Conservation (phyloP, 306 rosid genomes). For the Cucumis cinereus region DNA sequence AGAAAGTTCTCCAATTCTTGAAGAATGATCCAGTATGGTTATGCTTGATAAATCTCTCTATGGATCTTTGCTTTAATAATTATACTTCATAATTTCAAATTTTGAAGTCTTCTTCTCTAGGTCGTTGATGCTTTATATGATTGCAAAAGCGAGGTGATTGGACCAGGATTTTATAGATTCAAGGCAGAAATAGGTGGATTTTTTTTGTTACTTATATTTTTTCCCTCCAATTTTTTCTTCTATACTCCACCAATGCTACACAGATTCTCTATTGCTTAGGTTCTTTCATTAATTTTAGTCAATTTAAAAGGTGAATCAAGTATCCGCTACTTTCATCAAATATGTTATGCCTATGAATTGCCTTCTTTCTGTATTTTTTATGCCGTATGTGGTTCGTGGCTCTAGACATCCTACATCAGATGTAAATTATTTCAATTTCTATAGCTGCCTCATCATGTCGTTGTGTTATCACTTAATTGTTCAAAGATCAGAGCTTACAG, state of each 20-base stretch:
- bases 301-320: not conserved
- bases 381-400: not conserved
- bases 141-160: conserved; percentile 99
- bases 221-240: not conserved
- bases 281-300: not conserved
- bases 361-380: not conserved
- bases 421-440: not conserved
- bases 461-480: conserved; percentile 2
- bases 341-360: not conserved
- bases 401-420: not conserved
- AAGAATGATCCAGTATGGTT: conserved; percentile 76
- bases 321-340: not conserved
- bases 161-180: conserved; percentile 95
- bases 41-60: conserved; percentile 5
- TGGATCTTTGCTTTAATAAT: not conserved
- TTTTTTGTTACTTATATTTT: not conserved
- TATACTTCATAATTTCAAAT: conserved; percentile 6
- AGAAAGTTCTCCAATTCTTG: conserved; percentile 81
- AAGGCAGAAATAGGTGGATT: conserved; percentile 91
- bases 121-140: conserved; percentile 92
- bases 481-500: not conserved
- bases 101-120: conserved; percentile 22
- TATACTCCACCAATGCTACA: not conserved
- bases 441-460: not conserved
- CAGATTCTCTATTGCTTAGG: not conserved